Evolutionary conservation across 2,329 filamentous ascomycete genomes (phyloP).

Genomic region (Cladosporium sp.): DNA sequence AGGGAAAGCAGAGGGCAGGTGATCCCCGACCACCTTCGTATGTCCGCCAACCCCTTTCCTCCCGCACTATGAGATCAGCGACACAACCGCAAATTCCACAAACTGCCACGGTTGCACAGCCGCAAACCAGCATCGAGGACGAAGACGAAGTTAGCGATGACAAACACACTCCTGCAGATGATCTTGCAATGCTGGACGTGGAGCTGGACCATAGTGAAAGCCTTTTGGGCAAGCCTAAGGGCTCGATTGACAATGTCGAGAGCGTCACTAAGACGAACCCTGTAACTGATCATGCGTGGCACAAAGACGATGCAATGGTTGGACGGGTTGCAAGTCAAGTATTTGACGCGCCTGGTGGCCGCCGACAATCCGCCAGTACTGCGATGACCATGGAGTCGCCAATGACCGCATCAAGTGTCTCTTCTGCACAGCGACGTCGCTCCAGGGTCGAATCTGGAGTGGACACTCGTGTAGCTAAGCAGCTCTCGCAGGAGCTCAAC

Average conservation of each 20-base stretch:
- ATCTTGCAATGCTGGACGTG: slow-evolving; percentile 12
- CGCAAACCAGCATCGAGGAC: not conserved
- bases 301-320: not conserved
- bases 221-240: not conserved
- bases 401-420: not conserved
- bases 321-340: not conserved
- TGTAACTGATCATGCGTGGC: not conserved
- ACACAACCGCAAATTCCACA: not conserved
- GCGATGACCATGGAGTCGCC: slow-evolving; percentile 1
- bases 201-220: not conserved
- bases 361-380: not conserved
- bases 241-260: not conserved
- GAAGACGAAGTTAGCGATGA: not conserved
- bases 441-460: slow-evolving; percentile 12
- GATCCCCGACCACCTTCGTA: slow-evolving; percentile 4
- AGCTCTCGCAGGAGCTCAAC: slow-evolving; percentile 13
- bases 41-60: not conserved
- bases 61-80: not conserved
- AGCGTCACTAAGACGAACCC: not conserved
- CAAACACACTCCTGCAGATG: slow-evolving; percentile 11
- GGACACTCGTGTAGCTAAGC: slow-evolving; percentile 9
- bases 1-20: slow-evolving; percentile 10
- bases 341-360: not conserved
- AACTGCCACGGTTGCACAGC: not conserved
- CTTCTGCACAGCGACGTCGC: slow-evolving; percentile 3